Evolutionary conservation across 1,139 yeast species (phyloP), one percentile per base, ranked within the genome.

Genomic region (Saccharomycopsis phalli): DNA sequence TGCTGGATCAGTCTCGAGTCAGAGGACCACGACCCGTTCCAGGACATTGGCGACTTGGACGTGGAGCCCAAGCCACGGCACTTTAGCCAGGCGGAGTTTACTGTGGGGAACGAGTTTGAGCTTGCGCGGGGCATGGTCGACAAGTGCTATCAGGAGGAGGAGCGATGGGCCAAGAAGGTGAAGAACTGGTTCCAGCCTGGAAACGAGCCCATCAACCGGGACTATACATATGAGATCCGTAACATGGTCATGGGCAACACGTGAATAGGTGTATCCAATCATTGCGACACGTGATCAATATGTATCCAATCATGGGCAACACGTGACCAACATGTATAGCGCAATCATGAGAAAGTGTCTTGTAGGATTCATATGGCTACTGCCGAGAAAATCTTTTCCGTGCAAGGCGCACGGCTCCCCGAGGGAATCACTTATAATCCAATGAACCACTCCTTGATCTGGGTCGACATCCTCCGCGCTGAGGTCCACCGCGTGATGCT

Each of bases 381-480:
- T 6, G 25, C 25, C 25, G 6, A 6, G 25, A 6, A 7, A 6
- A 14, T 26, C 13, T 10, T 26, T 26, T 26, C 29, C 5, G 20
- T 30, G 19, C 33, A 19, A 4, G 22, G 22, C 5, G 33, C 22
- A 5, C 20, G 33, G 5, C 33, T 81, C 8, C 62, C 77, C 4
- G 93, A 81, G 55, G 88, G 91, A 3, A 60, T 78, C 49, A 72
- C 82, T 2, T 80, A 76, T 56, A 74, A 78, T 50, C 65, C 67
- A 2, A 60, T 69, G 36, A 75, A 74, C 51, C 65, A 75, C 51
- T 61, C 80, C 0, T 58, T 81, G 17, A 56, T 76, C 32, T 81
- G 91, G 87, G 75, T 80, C 2, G 91, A 81, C 53, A 78, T 81
- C 49, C 69, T 69, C 40, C 61, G 58, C 19, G 84, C 76, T 1